Percentiles rank a stretch among this genome's conserved stretches.
Evolutionary conservation across 2,329 filamentous ascomycete genomes (phyloP).

Genomic region (Sphaerostilbella broomeana): DNA sequence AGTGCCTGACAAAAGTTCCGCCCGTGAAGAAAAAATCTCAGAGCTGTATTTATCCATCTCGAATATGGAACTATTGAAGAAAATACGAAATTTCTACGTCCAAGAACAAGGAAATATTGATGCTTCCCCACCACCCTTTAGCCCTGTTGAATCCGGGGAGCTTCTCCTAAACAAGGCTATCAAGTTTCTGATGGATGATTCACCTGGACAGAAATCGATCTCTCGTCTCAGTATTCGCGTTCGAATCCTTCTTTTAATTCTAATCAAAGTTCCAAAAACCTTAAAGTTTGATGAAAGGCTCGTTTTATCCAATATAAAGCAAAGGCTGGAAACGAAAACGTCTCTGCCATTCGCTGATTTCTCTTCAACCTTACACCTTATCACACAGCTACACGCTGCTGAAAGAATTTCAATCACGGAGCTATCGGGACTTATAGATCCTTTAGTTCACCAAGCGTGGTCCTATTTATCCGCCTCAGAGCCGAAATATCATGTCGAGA

Average conservation of each 20-base stretch:
- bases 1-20: conserved; percentile 12
- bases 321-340: conserved; percentile 34
- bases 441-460: conserved; percentile 71
- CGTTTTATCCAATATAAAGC: conserved; percentile 46
- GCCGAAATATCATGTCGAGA: conserved; percentile 92
- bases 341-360: conserved; percentile 47
- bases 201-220: conserved; percentile 34
- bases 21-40: conserved; percentile 13
- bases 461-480: conserved; percentile 69
- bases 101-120: conserved; percentile 65
- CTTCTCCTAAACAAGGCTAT: conserved; percentile 57
- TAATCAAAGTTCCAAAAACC: conserved; percentile 45
- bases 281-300: conserved; percentile 38
- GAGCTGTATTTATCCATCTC: conserved; percentile 15
- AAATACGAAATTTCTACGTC: conserved; percentile 60
- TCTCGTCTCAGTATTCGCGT: conserved; percentile 50
- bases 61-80: conserved; percentile 50
- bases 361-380: conserved; percentile 52
- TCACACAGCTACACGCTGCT: conserved; percentile 49
- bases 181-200: conserved; percentile 42
- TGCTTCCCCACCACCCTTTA: conserved; percentile 52
- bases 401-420: conserved; percentile 46
- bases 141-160: conserved; percentile 48
- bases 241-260: conserved; percentile 51
- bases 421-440: conserved; percentile 56